Evolutionary conservation across 495 filamentous ascomycete species (phyloP).

Genomic region (Penicillium egyptiacum): DNA sequence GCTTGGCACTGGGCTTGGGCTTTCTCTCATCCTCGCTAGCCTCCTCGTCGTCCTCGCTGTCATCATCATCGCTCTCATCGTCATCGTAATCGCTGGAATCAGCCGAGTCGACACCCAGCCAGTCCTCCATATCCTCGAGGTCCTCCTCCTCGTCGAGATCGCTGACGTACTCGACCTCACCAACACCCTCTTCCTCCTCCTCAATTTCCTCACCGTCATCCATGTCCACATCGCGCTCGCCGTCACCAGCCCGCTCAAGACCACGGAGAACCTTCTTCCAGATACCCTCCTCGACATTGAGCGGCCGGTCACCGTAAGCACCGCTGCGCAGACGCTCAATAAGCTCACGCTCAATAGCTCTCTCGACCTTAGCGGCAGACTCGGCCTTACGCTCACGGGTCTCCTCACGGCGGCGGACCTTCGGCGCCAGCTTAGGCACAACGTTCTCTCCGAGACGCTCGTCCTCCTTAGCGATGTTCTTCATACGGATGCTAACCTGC

Average conservation of each 20-base stretch:
- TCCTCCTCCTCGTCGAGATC: conserved; percentile 67
- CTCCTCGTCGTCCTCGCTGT: conserved; percentile 40
- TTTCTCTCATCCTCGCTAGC: conserved; percentile 47
- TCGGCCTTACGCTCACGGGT: conserved; percentile 92
- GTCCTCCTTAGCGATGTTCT: conserved; percentile 80
- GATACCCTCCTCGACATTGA: conserved; percentile 90
- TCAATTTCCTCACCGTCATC: conserved; percentile 82
- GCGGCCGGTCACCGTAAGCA: conserved; percentile 89
- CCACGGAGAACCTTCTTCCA: conserved; percentile 98
- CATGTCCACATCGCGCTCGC: conserved; percentile 78
- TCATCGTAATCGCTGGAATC: conserved; percentile 54
- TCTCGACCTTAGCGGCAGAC: conserved; percentile 91
- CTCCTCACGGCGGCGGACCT: conserved; percentile 83
- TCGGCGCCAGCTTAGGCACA: conserved; percentile 89
- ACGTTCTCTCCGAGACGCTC: conserved; percentile 86
- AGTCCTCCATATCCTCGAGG: conserved; percentile 72
- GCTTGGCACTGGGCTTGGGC: conserved; percentile 59
- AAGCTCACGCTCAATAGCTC: conserved; percentile 92
- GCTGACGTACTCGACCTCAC: conserved; percentile 82
- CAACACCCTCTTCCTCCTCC: conserved; percentile 69
- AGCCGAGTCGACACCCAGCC: conserved; percentile 63
- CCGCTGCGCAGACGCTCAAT: conserved; percentile 88
- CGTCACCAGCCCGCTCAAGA: conserved; percentile 83
- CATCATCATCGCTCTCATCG: conserved; percentile 52
- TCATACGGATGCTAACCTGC: conserved; percentile 86